Base-by-base conservation (phyloP, 225 moss, liverwort and hornwort species). In the Polytrichum commune region DNA sequence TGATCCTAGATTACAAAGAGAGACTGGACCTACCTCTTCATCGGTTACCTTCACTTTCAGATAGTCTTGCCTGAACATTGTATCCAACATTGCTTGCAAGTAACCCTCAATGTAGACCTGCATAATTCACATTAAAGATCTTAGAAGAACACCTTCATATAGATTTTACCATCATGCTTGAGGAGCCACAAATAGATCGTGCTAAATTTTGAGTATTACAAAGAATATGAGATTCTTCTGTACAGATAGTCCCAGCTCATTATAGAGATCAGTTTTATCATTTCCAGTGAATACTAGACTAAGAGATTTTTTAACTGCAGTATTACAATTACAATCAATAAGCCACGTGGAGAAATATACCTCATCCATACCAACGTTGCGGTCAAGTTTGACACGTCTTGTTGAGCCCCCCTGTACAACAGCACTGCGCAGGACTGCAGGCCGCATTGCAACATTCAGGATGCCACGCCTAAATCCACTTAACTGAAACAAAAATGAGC, bases 61-160 rank as follows among this genome's bases (percentile, higher is more conserved):
- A 73, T 95, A 98, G 67, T 95, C 92, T 77, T 98, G 97, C 73
- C 93, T 95, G 62, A 91, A 98, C 84, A 84, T 79, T 72, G 90
- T 74, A 84, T 98, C 97, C 74, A 95, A 74, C 91, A 87, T 95
- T 38, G 94, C 97, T 72, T 98, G 97, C 85, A 98, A 80, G 74
- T 98, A 98, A 64, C 97, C 97, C 76, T 95, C 97, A 20, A 98
- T 85, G 72, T 98, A 98, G 27, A 91, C 97, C 95, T 95, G 88
- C 85, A 76, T 9, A 72, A 25, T 60, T 46, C 32, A 22, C 27
- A n/a, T 16, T 19, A 20, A 20, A 23, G 27, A 38, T 10, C 28
- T 9, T 6, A 16, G 4, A 38, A 13, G 10, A 69, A 64, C 54
- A 95, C 92, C 95, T 98, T 95, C 72, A 46, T 3, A 46, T 3